Conservation (phyloP, 805 yeast genomes). For the Yamadazyma sp. region DNA sequence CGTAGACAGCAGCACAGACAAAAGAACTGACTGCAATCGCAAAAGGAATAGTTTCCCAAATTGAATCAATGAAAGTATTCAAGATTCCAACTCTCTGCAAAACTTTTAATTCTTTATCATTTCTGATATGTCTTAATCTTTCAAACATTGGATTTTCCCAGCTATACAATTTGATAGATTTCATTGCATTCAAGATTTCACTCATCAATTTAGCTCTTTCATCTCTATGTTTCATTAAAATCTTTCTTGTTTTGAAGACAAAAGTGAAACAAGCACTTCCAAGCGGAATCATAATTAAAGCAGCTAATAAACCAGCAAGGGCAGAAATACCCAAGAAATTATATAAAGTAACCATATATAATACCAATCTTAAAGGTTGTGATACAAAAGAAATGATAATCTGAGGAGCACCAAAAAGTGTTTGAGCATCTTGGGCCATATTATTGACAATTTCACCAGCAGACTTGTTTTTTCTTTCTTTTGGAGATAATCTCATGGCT, state of each 20-base stretch:
- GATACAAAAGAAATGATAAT: constrained; percentile 19
- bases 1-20: constrained; percentile 21
- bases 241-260: constrained; percentile 9
- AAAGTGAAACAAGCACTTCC: constrained; percentile 20
- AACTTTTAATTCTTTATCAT: constrained; percentile 31
- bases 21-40: constrained; percentile 33
- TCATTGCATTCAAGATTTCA: constrained; percentile 36
- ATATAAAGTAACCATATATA: constrained; percentile 30
- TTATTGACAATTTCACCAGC: constrained; percentile 35
- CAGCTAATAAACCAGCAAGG: constrained; percentile 32
- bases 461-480: constrained; percentile 27
- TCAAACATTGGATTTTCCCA: constrained; percentile 42
- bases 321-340: constrained; percentile 34
- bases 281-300: constrained; percentile 30
- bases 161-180: constrained; percentile 38
- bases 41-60: constrained; percentile 40
- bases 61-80: constrained; percentile 28
- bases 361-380: constrained; percentile 22
- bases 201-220: constrained; percentile 34
- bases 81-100: constrained; percentile 28
- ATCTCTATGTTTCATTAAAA: constrained; percentile 32
- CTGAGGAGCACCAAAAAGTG: constrained; percentile 15
- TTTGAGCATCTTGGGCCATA: constrained; percentile 26
- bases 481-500: constrained; percentile 28
- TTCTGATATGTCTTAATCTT: constrained; percentile 30